These are phyloP conservation scores for Dipodascopsis uninucleata DNA, from an alignment of 805 yeast genomes.

Conservation along the genomic window DNA sequence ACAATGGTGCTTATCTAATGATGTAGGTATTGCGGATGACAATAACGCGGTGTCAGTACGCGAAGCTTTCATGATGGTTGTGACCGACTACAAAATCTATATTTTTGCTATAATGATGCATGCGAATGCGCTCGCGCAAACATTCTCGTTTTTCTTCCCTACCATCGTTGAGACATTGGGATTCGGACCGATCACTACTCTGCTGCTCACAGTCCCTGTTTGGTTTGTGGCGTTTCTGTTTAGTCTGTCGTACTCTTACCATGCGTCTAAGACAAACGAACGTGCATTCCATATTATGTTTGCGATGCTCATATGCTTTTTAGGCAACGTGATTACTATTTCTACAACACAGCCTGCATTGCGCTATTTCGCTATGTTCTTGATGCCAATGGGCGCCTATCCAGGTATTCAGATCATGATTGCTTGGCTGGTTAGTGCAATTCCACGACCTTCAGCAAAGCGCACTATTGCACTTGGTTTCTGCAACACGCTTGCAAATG, in stretches of 20 bases:
- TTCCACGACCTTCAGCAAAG: conserved; percentile 12
- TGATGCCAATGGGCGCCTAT: conserved; percentile 11
- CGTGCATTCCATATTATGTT: conserved; percentile 3
- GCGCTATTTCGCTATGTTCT: conserved; percentile 6
- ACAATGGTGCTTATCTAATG: conserved; percentile 31
- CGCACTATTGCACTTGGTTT: conserved; percentile 7
- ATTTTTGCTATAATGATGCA: conserved; percentile 14
- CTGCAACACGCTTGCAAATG: conserved; percentile 3
- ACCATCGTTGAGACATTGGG: conserved; percentile 53
- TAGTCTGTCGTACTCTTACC: conserved; percentile 1
- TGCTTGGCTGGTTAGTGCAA: conserved; percentile 6
- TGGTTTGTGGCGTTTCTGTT: conserved; percentile 48
- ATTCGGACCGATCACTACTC: conserved; percentile 46
- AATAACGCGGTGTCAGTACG: conserved; percentile 2
- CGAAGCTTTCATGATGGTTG: conserved; percentile 7
- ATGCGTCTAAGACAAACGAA: conserved; percentile 6
- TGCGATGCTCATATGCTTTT: conserved; percentile 1
- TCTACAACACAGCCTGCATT: neutral
- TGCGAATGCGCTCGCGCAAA: conserved; percentile 14
- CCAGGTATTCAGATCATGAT: conserved; percentile 8
- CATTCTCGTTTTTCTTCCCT: conserved; percentile 53
- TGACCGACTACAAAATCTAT: conserved; percentile 20
- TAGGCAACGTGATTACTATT: conserved; percentile 3
- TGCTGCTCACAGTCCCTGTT: conserved; percentile 57
- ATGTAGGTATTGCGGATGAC: conserved; percentile 41